Percentiles rank a stretch among this genome's conserved stretches.
Conservation (phyloP, 495 filamentous ascomycete species). For the Durotheca rogersii region DNA sequence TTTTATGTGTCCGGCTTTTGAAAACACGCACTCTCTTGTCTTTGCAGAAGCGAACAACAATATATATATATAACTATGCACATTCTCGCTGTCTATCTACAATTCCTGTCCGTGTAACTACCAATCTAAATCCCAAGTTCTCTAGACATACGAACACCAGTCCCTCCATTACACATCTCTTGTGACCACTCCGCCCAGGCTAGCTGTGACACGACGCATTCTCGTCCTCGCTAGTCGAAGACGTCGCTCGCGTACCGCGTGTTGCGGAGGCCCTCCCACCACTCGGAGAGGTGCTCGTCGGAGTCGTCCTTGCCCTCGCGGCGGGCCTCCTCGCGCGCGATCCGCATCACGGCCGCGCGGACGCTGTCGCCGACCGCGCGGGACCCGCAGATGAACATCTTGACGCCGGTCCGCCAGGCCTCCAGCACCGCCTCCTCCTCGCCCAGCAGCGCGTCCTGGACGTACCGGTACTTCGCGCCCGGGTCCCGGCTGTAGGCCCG, state of each 20-base stretch:
- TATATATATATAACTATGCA: no score
- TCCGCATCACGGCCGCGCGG: slow-evolving; percentile 43
- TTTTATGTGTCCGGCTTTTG: no score
- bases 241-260: slow-evolving; percentile 68
- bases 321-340: slow-evolving; percentile 49
- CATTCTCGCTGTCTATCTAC: no score
- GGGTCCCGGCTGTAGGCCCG: slow-evolving; percentile 55
- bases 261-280: slow-evolving; percentile 60
- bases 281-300: slow-evolving; percentile 46
- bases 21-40: no score
- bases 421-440: slow-evolving; percentile 52
- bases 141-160: no score
- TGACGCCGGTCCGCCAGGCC: slow-evolving; percentile 60
- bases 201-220: no score
- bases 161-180: no score
- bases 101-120: no score
- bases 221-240: slow-evolving; percentile 64
- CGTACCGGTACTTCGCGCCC: slow-evolving; percentile 48
- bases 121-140: no score
- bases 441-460: slow-evolving; percentile 61
- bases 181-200: no score
- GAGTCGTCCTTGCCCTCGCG: slow-evolving; percentile 38
- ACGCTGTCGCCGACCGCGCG: slow-evolving; percentile 62
- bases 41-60: no score
- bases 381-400: slow-evolving; percentile 68